A percentile compares a stretch with the other conserved stretches of the same genome.
phyloP scores from a whole-genome alignment of 2,329 filamentous ascomycete species.

The Knufia petricola region DNA sequence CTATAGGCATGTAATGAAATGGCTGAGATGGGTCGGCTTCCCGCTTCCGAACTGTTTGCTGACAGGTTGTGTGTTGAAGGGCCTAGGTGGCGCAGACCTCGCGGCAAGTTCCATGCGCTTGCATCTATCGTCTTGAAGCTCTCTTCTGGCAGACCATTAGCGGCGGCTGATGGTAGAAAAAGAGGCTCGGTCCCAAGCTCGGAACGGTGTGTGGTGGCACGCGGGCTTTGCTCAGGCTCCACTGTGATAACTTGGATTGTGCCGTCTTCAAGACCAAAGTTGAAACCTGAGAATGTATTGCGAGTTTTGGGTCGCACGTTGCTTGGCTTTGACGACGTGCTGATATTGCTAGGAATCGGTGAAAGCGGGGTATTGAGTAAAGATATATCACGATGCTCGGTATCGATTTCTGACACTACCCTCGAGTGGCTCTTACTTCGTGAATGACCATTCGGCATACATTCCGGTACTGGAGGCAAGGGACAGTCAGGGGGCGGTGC shows the following conservation, averaged over 20 bases:
- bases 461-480: slow-evolving; percentile 28
- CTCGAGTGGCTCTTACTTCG: background rate
- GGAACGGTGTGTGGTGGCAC: background rate
- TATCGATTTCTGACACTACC: background rate
- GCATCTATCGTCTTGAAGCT: slow-evolving; percentile 17
- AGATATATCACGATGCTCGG: background rate
- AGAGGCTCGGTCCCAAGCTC: background rate
- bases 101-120: slow-evolving; percentile 10
- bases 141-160: slow-evolving; percentile 7
- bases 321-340: background rate
- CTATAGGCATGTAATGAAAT: background rate
- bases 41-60: background rate
- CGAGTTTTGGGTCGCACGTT: slow-evolving; percentile 9
- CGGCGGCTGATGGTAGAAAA: background rate
- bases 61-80: background rate
- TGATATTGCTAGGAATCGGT: background rate
- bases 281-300: slow-evolving; percentile 1
- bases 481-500: slow-evolving; percentile 31
- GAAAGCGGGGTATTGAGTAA: slow-evolving; percentile 5
- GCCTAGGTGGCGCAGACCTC: background rate
- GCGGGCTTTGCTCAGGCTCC: background rate
- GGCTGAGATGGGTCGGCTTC: background rate
- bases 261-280: background rate
- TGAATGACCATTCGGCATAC: background rate
- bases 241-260: background rate